Evolutionary conservation across 2,329 filamentous ascomycete species (phyloP).

Genomic region (Stagonosporopsis tanaceti): DNA sequence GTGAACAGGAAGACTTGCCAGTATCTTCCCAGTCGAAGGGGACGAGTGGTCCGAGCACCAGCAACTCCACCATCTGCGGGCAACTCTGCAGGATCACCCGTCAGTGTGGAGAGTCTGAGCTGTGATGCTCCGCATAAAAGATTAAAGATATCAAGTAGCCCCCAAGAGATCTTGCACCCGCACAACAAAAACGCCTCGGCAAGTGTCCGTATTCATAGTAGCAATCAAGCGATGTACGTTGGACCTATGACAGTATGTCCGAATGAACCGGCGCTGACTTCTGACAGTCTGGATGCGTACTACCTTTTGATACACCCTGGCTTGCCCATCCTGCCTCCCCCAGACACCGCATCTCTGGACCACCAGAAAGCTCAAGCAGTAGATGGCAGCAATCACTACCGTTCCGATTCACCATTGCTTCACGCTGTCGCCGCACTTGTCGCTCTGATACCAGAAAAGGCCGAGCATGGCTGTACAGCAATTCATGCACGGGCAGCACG

Average conservation of each 20-base stretch:
- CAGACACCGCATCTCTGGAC: background rate
- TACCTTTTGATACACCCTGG: slow-evolving; percentile 14
- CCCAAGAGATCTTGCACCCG: background rate
- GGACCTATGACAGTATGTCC: too few species aligned
- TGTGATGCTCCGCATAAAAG: background rate
- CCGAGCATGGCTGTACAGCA: background rate
- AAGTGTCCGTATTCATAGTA: background rate
- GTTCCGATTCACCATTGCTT: slow-evolving; percentile 3
- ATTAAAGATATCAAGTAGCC: background rate
- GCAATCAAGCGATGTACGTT: slow-evolving; percentile 1
- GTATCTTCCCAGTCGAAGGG: slow-evolving; percentile 13
- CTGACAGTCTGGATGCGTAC: slow-evolving; percentile 7
- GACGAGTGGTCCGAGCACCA: slow-evolving; percentile 8
- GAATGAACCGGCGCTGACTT: background rate
- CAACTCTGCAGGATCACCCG: slow-evolving; percentile 2
- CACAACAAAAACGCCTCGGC: background rate
- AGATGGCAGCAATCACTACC: background rate
- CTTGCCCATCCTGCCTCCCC: slow-evolving; percentile 11
- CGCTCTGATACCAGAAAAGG: background rate
- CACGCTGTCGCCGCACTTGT: slow-evolving; percentile 8
- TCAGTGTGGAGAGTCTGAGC: background rate
- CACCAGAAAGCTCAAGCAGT: background rate
- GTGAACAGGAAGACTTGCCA: slow-evolving; percentile 5
- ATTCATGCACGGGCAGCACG: background rate
- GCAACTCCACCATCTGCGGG: slow-evolving; percentile 5